Conservation (phyloP, 257 asterid species). For the Fraxinus quadrangulata region DNA sequence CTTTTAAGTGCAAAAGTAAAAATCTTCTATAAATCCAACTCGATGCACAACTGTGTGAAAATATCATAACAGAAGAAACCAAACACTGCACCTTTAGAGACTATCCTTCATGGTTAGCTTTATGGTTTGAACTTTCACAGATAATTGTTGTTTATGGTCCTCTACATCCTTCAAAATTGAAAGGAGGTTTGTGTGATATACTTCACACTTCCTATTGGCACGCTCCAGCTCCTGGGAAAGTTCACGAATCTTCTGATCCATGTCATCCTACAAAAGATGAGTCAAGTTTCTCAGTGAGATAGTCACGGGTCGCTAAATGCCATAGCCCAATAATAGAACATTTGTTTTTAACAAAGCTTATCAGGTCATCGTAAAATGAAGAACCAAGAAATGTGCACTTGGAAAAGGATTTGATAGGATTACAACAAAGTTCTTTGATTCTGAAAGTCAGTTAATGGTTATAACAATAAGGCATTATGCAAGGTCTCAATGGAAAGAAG, state of each 20-base stretch:
- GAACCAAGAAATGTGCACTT: neutral
- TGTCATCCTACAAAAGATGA: constrained; percentile 61
- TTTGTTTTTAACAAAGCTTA: neutral
- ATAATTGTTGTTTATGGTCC: constrained; percentile 77
- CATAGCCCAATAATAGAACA: constrained; percentile 2
- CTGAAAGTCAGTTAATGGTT: neutral
- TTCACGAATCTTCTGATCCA: constrained; percentile 70
- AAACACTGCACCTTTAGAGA: constrained; percentile 35
- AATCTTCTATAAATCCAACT: constrained; percentile 10
- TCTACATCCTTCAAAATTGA: constrained; percentile 87
- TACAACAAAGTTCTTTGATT: neutral
- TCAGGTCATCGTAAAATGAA: neutral
- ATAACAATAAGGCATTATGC: neutral
- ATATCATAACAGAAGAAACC: constrained; percentile 20
- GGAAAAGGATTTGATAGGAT: neutral
- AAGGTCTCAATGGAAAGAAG: neutral
- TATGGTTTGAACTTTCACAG: constrained; percentile 71
- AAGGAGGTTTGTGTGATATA: constrained; percentile 70
- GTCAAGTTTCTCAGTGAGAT: constrained; percentile 17
- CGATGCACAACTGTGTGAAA: constrained; percentile 19
- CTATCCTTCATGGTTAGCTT: constrained; percentile 77
- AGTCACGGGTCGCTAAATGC: constrained; percentile 10
- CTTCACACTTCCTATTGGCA: constrained; percentile 79
- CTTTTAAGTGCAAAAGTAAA: constrained; percentile 5
- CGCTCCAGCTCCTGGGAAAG: constrained; percentile 63